Evolutionary conservation across 2,329 filamentous ascomycete species (phyloP), one percentile per base, ranked within the genome.

Genomic region (Verticillium nubilum): DNA sequence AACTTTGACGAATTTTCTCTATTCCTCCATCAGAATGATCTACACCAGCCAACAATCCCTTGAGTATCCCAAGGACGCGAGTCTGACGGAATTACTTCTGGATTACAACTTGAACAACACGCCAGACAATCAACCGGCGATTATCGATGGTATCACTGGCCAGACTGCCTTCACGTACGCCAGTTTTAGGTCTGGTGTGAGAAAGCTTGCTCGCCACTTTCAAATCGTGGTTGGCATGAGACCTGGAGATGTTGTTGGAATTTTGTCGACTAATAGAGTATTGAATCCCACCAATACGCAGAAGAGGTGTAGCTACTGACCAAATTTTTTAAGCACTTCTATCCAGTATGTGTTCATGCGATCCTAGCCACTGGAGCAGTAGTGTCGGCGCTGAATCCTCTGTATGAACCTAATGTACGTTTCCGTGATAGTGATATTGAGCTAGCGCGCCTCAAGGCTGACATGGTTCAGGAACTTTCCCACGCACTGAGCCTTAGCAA

Each of bases 241-340:
- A 5, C 54, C 50, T 6, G 35, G 54, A 17, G 29, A 37, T 4
- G 57, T 61, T 5, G 60, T 61, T 3, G 60, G 57, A 1, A 61
- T 61, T 19, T n/a, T 61, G 2, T 61, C 60, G 7, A 61, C 33
- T 9, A 61, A 58, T 25, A 55, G 54, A 42, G 60, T 61, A 57
- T 12, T 26, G 4, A 42, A 1, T 5, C 23, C 26, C 15, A 28
- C 3, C 13, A 29, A 54, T 2, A 7, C 12, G 17, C n/a, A n/a
- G n/a, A n/a, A n/a, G n/a, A n/a, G n/a, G n/a, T n/a, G n/a, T n/a
- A n/a, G n/a, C n/a, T n/a, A n/a, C n/a, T n/a, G n/a, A n/a, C n/a
- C n/a, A n/a, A n/a, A n/a, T n/a, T n/a, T n/a, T n/a, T n/a, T n/a
- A 35, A 61, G 60, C 57, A 61, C 33, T 61, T 54, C 10, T 61